phyloP scores from a whole-genome alignment of 176 grass and related monocot species.

The Musa acuminata region DNA sequence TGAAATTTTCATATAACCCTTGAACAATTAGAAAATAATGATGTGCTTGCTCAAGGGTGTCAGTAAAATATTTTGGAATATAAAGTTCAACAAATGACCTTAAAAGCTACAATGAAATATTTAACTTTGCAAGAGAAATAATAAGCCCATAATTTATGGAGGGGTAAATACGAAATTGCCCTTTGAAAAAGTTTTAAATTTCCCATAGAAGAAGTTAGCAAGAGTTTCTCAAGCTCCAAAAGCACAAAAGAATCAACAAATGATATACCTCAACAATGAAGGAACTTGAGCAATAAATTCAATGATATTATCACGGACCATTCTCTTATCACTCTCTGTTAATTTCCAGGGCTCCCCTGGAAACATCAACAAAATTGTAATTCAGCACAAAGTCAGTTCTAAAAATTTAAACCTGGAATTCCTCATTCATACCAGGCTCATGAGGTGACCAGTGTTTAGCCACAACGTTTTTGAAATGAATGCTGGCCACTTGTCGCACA shows the following conservation, averaged over 20 bases:
- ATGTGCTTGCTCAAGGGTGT: not conserved
- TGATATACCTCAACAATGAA: constrained; percentile 64
- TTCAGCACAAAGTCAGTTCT: constrained; percentile 5
- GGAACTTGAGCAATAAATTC: constrained; percentile 90
- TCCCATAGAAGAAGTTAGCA: too few relatives aligned
- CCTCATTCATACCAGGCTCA: constrained; percentile 39
- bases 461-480: constrained; percentile 95
- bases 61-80: not conserved
- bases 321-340: constrained; percentile 58
- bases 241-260: not conserved
- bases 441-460: constrained; percentile 87
- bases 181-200: too few relatives aligned
- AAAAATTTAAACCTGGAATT: constrained; percentile 1
- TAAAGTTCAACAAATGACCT: too few relatives aligned
- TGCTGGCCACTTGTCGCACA: constrained; percentile 84
- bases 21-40: not conserved
- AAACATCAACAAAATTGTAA: constrained; percentile 11
- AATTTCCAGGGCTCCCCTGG: constrained; percentile 48
- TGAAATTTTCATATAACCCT: not conserved
- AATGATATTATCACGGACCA: constrained; percentile 79
- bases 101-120: not conserved
- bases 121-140: not conserved
- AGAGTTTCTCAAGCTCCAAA: too few relatives aligned
- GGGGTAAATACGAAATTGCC: too few relatives aligned
- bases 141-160: too few relatives aligned